Conservation (phyloP, 163 green algal species). For the Chloroidium sp. region DNA sequence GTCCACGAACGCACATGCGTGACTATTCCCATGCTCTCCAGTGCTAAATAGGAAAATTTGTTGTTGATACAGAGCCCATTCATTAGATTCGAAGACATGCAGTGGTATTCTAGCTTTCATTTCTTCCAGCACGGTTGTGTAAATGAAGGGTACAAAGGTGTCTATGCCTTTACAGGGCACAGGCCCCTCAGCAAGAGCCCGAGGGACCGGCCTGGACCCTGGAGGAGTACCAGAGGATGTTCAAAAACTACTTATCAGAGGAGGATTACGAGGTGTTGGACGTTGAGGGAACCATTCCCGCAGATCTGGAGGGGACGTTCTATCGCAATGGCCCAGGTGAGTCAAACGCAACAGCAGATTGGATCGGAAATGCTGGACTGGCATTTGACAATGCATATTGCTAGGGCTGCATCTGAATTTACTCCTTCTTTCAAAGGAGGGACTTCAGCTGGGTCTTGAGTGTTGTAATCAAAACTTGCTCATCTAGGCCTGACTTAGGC, state of each 20-base stretch:
- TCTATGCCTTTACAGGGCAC: not conserved
- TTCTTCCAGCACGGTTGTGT: too few species aligned
- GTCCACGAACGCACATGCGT: too few species aligned
- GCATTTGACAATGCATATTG: too few species aligned
- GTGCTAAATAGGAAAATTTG: not conserved
- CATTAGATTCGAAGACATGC: not conserved
- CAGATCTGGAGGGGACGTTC: conserved; percentile 1
- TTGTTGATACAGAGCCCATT: not conserved
- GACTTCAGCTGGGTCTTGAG: too few species aligned
- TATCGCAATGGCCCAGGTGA: conserved; percentile 3
- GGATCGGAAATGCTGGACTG: not conserved
- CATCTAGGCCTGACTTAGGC: too few species aligned
- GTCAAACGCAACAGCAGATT: not conserved
- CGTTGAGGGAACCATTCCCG: not conserved
- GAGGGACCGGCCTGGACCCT: not conserved
- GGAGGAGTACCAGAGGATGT: not conserved
- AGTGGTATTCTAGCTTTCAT: not conserved
- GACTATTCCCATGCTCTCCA: not conserved
- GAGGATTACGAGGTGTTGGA: conserved; percentile 1
- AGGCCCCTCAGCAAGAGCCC: too few species aligned
- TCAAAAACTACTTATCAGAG: not conserved
- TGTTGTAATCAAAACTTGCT: too few species aligned
- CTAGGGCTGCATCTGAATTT: too few species aligned
- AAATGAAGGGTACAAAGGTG: too few species aligned
- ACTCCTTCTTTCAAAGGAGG: too few species aligned